These are phyloP conservation scores for Scytalidium lignicola DNA, from an alignment of 2,329 filamentous ascomycete genomes.

Conservation along the genomic window DNA sequence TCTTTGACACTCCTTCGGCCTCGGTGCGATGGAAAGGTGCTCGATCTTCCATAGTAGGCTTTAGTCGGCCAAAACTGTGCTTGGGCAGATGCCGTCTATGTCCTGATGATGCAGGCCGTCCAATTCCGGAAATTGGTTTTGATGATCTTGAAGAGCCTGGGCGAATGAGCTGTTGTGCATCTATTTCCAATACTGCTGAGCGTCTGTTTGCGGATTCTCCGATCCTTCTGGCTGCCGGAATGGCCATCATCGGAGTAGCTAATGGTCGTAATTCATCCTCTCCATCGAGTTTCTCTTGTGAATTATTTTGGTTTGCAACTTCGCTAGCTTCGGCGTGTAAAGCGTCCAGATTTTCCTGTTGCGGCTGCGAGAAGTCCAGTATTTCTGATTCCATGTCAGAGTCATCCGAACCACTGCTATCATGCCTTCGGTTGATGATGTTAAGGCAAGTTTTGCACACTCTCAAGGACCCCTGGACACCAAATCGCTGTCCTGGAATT, in stretches of 20 bases:
- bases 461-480: constrained; percentile 75
- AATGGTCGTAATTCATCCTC: constrained; percentile 44
- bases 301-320: constrained; percentile 24
- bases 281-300: constrained; percentile 25
- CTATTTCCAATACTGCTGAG: constrained; percentile 87
- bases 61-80: constrained; percentile 76
- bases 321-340: constrained; percentile 34
- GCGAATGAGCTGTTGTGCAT: constrained; percentile 74
- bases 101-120: constrained; percentile 68
- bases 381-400: constrained; percentile 73
- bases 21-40: constrained; percentile 81
- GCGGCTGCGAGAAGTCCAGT: constrained; percentile 55
- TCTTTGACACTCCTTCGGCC: constrained; percentile 60
- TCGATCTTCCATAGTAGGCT: constrained; percentile 66
- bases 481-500: constrained; percentile 84
- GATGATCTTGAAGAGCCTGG: constrained; percentile 91
- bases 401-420: constrained; percentile 81
- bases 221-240: constrained; percentile 58
- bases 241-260: constrained; percentile 68
- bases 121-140: constrained; percentile 60
- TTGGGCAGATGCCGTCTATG: constrained; percentile 87
- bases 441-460: constrained; percentile 91
- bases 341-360: constrained; percentile 38
- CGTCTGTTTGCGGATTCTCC: constrained; percentile 77
- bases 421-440: constrained; percentile 85